phyloP scores from a whole-genome alignment of 768 basidiomycete genomes.

The Rubroboletus satanas region DNA sequence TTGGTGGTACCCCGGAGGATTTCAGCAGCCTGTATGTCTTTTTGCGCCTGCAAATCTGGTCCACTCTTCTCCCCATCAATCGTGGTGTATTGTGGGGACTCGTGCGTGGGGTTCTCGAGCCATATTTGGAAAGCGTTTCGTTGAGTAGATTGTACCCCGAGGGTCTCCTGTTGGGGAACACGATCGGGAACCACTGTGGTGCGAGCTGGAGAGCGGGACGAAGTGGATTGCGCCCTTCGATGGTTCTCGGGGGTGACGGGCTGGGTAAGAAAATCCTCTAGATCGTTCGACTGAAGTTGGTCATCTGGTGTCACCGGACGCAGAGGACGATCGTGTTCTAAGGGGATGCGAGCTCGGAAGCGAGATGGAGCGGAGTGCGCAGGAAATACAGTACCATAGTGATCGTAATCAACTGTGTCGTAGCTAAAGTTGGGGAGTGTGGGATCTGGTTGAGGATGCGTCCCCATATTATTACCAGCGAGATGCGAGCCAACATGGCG shows the following conservation, averaged over 20 bases:
- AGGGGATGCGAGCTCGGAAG: neutral
- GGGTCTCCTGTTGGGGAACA: neutral
- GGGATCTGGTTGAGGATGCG: neutral
- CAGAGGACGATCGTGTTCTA: neutral
- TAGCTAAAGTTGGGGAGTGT: neutral
- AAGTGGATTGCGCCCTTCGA: neutral
- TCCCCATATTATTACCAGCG: neutral
- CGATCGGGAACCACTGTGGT: neutral
- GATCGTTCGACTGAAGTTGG: neutral
- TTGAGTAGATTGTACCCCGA: neutral
- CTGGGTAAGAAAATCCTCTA: neutral
- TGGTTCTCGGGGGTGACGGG: neutral
- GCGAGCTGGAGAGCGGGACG: neutral
- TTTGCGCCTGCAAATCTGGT: neutral
- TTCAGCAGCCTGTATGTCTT: conserved; percentile 3
- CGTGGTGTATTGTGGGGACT: conserved; percentile 13
- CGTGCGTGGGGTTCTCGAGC: neutral
- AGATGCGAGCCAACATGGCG: conserved; percentile 11
- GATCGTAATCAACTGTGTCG: neutral
- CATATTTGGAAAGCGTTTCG: conserved; percentile 16
- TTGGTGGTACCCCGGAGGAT: conserved; percentile 13
- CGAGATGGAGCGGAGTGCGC: neutral
- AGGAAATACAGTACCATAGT: neutral
- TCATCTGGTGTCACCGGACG: neutral
- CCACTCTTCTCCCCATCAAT: conserved; percentile 14